These are phyloP conservation scores for Fusarium cyanostomum DNA, from an alignment of 2,329 filamentous ascomycete genomes.

Conservation along the genomic window DNA sequence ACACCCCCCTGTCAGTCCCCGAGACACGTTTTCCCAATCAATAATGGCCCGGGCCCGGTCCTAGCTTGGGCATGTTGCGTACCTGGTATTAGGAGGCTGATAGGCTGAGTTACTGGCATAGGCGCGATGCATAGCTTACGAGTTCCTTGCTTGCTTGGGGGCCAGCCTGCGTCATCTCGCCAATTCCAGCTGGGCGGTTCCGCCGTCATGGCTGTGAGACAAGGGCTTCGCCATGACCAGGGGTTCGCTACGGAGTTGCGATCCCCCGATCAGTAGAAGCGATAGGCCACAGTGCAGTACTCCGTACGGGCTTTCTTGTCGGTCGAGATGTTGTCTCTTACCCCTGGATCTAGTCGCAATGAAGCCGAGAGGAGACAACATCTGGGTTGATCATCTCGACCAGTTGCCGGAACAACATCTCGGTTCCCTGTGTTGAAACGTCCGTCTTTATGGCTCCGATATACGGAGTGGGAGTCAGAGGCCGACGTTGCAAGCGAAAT, in stretches of 20 bases:
- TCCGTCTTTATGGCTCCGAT: background rate
- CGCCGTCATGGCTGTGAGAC: slow-evolving; percentile 9
- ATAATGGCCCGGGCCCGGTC: too few relatives aligned
- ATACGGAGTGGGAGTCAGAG: background rate
- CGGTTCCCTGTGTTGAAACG: background rate
- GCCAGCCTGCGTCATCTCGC: slow-evolving; percentile 22
- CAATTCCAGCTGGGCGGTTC: slow-evolving; percentile 36
- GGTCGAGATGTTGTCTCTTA: background rate
- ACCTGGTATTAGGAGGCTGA: background rate
- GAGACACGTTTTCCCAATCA: too few relatives aligned
- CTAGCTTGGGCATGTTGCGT: background rate
- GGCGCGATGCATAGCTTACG: slow-evolving; percentile 7
- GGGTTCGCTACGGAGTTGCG: background rate
- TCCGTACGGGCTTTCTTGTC: background rate
- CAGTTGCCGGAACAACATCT: slow-evolving; percentile 8
- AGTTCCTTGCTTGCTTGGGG: slow-evolving; percentile 9
- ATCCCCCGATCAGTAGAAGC: background rate
- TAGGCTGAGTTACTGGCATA: background rate
- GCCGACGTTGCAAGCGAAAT: slow-evolving; percentile 13
- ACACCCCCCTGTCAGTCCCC: background rate
- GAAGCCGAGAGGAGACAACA: background rate
- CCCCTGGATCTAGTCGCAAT: background rate
- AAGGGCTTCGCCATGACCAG: slow-evolving; percentile 3
- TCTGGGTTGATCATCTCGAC: background rate
- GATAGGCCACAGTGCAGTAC: slow-evolving; percentile 6